Conservation (phyloP, 129 eudicot species). For the Deinandra increscens region DNA sequence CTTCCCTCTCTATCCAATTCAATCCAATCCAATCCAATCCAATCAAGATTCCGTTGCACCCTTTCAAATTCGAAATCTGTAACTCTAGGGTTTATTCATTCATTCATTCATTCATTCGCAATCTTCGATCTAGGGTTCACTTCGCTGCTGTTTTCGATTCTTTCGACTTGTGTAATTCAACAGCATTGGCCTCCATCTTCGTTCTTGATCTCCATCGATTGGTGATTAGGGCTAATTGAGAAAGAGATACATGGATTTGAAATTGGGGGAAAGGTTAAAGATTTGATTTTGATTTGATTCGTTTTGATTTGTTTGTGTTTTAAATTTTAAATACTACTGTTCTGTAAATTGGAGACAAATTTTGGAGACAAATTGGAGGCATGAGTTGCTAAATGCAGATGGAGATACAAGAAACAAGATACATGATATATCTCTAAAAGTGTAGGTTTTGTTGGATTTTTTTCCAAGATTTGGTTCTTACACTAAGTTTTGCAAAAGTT, state of each 20-base stretch:
- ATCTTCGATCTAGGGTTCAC: slow-evolving; percentile 29
- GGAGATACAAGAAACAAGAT: background rate
- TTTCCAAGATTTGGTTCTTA: background rate
- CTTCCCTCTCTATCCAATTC: no score
- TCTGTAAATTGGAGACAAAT: background rate
- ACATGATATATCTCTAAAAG: no score
- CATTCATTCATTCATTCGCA: slow-evolving; percentile 15
- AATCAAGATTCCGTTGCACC: no score
- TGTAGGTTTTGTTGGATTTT: background rate
- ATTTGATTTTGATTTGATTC: background rate
- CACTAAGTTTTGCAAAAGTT: slow-evolving; percentile 3
- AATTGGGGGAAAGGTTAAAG: background rate
- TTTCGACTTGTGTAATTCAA: slow-evolving; percentile 1
- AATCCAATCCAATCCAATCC: no score
- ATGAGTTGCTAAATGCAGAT: background rate
- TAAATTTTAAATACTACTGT: slow-evolving; percentile 13
- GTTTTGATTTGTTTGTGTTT: slow-evolving; percentile 7
- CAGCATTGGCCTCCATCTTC: background rate
- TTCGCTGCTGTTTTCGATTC: background rate
- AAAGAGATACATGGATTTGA: background rate
- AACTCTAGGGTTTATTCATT: slow-evolving; percentile 31
- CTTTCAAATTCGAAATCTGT: background rate
- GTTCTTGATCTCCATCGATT: slow-evolving; percentile 22
- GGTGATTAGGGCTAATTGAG: background rate
- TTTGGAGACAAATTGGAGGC: background rate